These are phyloP conservation scores for Rhizopogon vesiculosus DNA, from an alignment of 768 basidiomycete genomes.

Conservation along the genomic window DNA sequence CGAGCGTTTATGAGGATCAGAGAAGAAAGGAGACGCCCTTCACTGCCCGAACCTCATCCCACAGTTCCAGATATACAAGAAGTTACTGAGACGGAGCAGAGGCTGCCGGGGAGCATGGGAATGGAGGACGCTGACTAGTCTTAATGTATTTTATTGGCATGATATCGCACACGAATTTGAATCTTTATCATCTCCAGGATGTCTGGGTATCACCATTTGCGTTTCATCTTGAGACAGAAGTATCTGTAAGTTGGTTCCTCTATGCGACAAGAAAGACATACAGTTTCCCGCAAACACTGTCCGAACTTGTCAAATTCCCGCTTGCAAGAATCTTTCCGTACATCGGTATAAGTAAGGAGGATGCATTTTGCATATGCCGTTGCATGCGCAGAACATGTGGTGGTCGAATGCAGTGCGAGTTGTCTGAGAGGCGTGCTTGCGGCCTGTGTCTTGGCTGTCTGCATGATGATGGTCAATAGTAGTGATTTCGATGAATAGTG, in stretches of 20 bases:
- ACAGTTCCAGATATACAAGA: constrained; percentile 19
- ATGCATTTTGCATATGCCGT: constrained; percentile 87
- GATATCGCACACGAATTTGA: constrained; percentile 9
- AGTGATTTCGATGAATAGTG: no score
- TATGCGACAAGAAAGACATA: constrained; percentile 35
- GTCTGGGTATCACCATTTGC: constrained; percentile 43
- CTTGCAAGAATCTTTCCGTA: constrained; percentile 77
- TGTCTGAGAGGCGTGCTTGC: constrained; percentile 49
- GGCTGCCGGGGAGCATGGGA: constrained; percentile 25
- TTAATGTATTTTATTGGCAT: constrained; percentile 11
- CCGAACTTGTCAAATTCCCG: constrained; percentile 83
- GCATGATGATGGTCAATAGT: constrained; percentile 5
- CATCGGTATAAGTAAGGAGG: constrained; percentile 75
- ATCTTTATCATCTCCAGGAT: constrained; percentile 2
- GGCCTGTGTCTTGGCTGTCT: constrained; percentile 25
- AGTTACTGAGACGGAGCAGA: constrained; percentile 29
- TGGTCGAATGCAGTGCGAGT: constrained; percentile 67
- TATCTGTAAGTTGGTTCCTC: neutral
- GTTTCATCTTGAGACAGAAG: constrained; percentile 40
- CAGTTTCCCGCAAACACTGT: constrained; percentile 73
- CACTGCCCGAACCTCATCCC: constrained; percentile 16
- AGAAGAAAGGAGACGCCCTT: constrained; percentile 35
- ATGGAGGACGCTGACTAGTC: constrained; percentile 15
- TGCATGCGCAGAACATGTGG: constrained; percentile 70
- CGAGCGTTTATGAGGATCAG: constrained; percentile 49